Conservation (phyloP, 2,329 filamentous ascomycete genomes). For the Geosmithia morbida region DNA sequence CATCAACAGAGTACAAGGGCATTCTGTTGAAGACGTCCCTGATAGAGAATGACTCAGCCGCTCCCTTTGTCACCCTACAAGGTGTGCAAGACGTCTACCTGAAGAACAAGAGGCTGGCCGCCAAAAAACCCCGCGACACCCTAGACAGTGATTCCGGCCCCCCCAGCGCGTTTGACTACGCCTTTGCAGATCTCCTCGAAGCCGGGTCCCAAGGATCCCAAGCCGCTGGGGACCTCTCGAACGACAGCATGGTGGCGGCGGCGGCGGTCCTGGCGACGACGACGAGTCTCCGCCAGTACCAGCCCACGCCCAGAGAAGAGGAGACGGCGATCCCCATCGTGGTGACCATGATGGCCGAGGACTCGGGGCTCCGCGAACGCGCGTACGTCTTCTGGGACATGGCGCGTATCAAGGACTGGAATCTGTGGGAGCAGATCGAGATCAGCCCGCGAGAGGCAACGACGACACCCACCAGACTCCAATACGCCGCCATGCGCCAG, state of each 20-base stretch:
- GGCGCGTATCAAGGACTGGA: neutral
- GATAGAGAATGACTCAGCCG: neutral
- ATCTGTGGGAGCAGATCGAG: constrained; percentile 1
- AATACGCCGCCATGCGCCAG: neutral
- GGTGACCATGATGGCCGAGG: neutral
- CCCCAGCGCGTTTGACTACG: constrained; percentile 1
- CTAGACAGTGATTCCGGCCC: neutral
- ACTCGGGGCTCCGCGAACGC: neutral
- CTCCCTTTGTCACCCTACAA: neutral
- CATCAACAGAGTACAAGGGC: neutral
- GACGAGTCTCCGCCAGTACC: too few species aligned
- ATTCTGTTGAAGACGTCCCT: neutral
- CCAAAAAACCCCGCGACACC: neutral
- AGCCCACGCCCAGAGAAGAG: neutral
- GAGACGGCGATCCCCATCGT: neutral
- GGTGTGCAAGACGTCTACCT: neutral
- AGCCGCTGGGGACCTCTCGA: too few species aligned
- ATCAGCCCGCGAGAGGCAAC: neutral
- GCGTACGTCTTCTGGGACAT: constrained; percentile 1
- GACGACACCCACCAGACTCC: neutral
- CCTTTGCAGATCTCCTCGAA: neutral
- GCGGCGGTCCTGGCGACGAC: neutral
- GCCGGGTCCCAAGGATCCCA: too few species aligned
- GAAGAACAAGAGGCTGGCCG: neutral
- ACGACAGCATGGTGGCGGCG: neutral